phyloP scores from a whole-genome alignment of 2,329 filamentous ascomycete species.

The Microcera coccophila region DNA sequence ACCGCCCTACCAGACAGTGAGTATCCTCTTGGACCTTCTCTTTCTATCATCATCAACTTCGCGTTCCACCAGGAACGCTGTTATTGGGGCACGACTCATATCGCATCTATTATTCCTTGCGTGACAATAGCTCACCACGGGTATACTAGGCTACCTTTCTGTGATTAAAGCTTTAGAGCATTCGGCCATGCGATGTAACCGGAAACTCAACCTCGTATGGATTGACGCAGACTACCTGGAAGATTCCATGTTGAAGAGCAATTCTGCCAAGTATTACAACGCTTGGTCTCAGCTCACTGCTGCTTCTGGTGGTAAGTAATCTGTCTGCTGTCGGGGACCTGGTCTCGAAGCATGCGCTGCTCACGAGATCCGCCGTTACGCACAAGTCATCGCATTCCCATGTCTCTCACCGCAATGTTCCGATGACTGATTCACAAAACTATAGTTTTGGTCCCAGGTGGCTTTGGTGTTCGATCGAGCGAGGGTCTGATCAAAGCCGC shows the following conservation, averaged over 20 bases:
- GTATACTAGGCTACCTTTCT: not conserved
- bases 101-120: too few species aligned
- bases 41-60: not conserved
- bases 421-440: not conserved
- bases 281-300: conserved; percentile 79
- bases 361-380: too few species aligned
- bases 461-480: conserved; percentile 76
- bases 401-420: not conserved
- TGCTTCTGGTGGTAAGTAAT: conserved; percentile 54
- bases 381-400: too few species aligned
- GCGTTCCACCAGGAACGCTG: too few species aligned
- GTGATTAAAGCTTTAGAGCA: conserved; percentile 79
- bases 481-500: conserved; percentile 87
- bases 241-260: conserved; percentile 52
- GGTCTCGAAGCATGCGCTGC: too few species aligned
- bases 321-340: too few species aligned
- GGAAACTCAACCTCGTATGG: conserved; percentile 76
- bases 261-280: conserved; percentile 67
- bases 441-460: conserved; percentile 59
- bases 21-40: not conserved
- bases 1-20: too few species aligned
- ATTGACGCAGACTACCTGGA: conserved; percentile 86
- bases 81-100: too few species aligned
- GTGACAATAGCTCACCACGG: too few species aligned
- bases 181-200: conserved; percentile 77